Base-by-base conservation (phyloP, 306 rosid genomes). In the Quercus dentata region DNA sequence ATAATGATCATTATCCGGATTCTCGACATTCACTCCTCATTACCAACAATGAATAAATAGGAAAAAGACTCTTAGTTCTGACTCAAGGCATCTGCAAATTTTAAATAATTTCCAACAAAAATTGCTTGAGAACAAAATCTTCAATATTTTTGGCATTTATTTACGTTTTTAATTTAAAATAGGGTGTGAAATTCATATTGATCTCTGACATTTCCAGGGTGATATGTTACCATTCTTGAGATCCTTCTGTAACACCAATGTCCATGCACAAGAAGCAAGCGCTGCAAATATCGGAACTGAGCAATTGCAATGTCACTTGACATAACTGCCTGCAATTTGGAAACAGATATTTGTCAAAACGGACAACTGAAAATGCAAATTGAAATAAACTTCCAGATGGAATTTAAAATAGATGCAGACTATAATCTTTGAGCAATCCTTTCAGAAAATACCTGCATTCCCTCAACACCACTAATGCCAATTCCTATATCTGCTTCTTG, bases 161-260 rank as follows among this genome's bases (percentile, higher is more conserved):
- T 41, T 41, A 41, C 1, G 11, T 41, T 41, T 41, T 41, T 8
- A 8, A 41, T 41, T 38, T 38, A 38, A 38, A 38, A 41, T 41
- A 8, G 46, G 46, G 11, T 41, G 46, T 41, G 46, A 41, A 41
- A 41, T 41, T 41, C 46, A 41, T 41, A 41, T 41, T 41, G 46
- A 41, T 8, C 46, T 46, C 23, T 20, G 21, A 38, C 38, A 25
- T 74, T 15, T 52, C 69, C 64, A 78, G 71, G 84, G 75, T 57
- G 30, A 79, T 86, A 83, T 12, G 15, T 49, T 49, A 96, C 99
- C 99, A 93, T 96, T 64, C 97, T 87, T 52, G 99, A 90, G 84
- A 96, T 96, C 79, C 99, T 93, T 86, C 97, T 90, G 89, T 96
- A 93, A 82, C 99, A 96, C 99, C 99, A 96, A 84, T 96, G 99